These are phyloP conservation scores for Volvox reticuliferus DNA, from an alignment of 139 green algal species.

Conservation along the genomic window DNA sequence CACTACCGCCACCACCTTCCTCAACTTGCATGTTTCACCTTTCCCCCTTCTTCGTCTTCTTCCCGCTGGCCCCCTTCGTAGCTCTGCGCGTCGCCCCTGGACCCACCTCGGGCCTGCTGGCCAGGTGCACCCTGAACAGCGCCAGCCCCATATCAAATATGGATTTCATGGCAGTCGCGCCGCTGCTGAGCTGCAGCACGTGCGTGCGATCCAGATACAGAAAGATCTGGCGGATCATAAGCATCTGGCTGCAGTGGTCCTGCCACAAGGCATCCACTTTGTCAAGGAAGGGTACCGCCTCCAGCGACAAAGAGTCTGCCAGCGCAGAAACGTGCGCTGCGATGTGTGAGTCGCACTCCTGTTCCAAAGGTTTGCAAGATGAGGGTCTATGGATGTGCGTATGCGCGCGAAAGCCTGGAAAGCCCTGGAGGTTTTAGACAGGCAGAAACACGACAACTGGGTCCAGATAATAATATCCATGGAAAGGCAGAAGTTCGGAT, in stretches of 20 bases:
- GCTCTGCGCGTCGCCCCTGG: background rate
- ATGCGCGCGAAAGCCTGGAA: too few relatives aligned
- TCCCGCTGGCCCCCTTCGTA: background rate
- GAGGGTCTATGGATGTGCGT: background rate
- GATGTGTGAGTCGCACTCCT: slow-evolving; percentile 85
- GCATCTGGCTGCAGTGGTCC: slow-evolving; percentile 87
- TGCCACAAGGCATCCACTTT: slow-evolving; percentile 79
- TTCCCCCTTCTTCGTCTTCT: background rate
- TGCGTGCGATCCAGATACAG: slow-evolving; percentile 97
- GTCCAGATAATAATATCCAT: too few relatives aligned
- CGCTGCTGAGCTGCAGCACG: slow-evolving; percentile 73
- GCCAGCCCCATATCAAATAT: slow-evolving; percentile 96
- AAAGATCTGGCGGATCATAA: slow-evolving; percentile 95
- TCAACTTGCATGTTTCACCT: background rate
- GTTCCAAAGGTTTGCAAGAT: too few relatives aligned
- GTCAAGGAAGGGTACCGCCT: slow-evolving; percentile 83
- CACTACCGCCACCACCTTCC: too few relatives aligned
- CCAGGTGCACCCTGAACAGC: slow-evolving; percentile 88
- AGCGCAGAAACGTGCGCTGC: slow-evolving; percentile 64
- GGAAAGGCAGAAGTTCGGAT: too few relatives aligned
- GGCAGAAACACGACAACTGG: too few relatives aligned
- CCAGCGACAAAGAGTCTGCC: slow-evolving; percentile 53
- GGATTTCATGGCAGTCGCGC: slow-evolving; percentile 65
- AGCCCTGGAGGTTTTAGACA: too few relatives aligned
- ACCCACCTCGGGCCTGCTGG: slow-evolving; percentile 66